phyloP scores from a whole-genome alignment of 1,284 basidiomycete species.

The Rhodotorula sp. region DNA sequence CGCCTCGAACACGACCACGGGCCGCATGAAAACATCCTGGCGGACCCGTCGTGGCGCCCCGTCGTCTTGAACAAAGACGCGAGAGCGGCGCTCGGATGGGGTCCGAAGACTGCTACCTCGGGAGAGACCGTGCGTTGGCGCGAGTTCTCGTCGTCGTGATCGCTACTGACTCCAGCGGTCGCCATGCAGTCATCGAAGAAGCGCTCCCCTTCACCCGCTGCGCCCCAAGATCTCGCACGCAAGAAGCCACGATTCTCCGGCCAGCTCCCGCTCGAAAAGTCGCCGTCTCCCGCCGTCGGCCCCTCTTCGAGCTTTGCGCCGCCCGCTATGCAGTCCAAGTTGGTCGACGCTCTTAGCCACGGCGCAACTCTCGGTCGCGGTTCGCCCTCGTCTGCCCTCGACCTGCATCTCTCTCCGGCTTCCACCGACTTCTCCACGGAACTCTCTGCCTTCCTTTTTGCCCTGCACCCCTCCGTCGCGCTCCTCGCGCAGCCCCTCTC shows the following conservation, averaged over 20 bases:
- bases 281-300: not conserved
- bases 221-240: not conserved
- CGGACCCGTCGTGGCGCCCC: conserved; percentile 1
- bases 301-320: not conserved
- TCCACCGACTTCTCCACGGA: not conserved
- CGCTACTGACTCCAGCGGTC: not conserved
- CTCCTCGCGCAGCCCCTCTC: not conserved
- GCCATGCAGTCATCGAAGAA: not conserved
- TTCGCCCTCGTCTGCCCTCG: not conserved
- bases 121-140: not conserved
- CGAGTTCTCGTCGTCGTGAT: not conserved
- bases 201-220: not conserved
- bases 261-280: not conserved
- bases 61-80: not conserved
- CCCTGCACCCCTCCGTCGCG: conserved; percentile 1
- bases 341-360: no score
- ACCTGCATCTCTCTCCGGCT: not conserved
- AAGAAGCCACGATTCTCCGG: not conserved
- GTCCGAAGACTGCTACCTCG: not conserved
- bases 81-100: not conserved
- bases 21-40: not conserved
- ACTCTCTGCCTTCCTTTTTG: not conserved
- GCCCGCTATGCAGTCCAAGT: no score
- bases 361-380: not conserved
- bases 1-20: not conserved